A percentile compares a stretch with the other conserved stretches of the same genome.
phyloP scores from a whole-genome alignment of 768 basidiomycete species.

The Asterophora parasitica region DNA sequence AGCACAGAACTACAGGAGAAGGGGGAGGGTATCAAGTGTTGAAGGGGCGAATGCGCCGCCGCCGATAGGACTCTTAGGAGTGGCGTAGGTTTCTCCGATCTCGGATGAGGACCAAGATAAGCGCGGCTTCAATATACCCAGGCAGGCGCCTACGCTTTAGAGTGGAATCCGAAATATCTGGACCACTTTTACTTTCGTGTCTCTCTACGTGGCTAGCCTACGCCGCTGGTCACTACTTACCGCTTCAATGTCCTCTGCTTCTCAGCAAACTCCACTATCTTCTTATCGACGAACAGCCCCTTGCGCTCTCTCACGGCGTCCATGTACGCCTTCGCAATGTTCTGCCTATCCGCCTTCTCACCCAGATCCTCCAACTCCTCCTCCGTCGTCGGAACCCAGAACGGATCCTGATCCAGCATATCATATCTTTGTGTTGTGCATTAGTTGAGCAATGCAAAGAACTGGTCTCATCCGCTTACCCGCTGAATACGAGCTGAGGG shows the following conservation, averaged over 20 bases:
- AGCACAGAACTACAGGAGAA: too few relatives aligned
- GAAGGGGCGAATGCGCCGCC: too few relatives aligned
- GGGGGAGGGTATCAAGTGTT: too few relatives aligned
- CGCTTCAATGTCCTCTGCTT: constrained; percentile 89
- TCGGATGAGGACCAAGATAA: too few relatives aligned
- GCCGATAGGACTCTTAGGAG: too few relatives aligned
- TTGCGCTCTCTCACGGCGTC: constrained; percentile 88
- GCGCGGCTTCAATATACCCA: too few relatives aligned
- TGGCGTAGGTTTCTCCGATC: too few relatives aligned
- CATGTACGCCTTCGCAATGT: constrained; percentile 92
- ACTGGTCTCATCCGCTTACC: constrained; percentile 45
- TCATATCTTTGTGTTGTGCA: constrained; percentile 61
- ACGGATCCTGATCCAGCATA: constrained; percentile 89
- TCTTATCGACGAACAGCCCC: constrained; percentile 92
- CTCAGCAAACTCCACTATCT: constrained; percentile 94
- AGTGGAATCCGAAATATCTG: too few relatives aligned
- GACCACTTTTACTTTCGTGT: too few relatives aligned
- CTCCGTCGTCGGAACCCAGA: constrained; percentile 97
- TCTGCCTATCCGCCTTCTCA: constrained; percentile 89
- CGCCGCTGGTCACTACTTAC: constrained; percentile 22
- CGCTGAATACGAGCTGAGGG: constrained; percentile 95
- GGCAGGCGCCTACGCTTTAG: too few relatives aligned
- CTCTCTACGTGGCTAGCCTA: background rate
- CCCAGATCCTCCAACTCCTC: constrained; percentile 97
- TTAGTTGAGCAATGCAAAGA: constrained; percentile 13